Percentiles rank a stretch among this genome's conserved stretches.
These are phyloP conservation scores for Hymenoscyphus infarciens DNA, from an alignment of 2,329 filamentous ascomycete genomes.

Conservation along the genomic window DNA sequence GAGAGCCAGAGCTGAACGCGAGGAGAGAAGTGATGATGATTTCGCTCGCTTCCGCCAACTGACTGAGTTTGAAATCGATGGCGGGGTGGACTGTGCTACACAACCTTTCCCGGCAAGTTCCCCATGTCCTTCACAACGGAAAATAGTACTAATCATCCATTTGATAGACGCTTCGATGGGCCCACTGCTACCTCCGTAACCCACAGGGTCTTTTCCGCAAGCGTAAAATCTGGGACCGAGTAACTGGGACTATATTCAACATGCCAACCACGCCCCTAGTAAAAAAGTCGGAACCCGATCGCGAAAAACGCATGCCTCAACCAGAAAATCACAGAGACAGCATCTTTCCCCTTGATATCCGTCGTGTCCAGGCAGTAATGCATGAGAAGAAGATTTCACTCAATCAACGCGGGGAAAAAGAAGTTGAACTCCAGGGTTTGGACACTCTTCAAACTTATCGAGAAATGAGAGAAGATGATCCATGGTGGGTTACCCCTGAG, in stretches of 20 bases:
- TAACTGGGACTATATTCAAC: conserved; percentile 32
- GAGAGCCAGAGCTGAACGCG: background rate
- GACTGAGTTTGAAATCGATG: conserved; percentile 23
- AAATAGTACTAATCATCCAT: background rate
- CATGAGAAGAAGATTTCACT: background rate
- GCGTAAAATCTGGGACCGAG: conserved; percentile 30
- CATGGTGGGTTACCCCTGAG: conserved; percentile 27
- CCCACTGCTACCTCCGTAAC: conserved; percentile 20
- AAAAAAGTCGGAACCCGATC: conserved; percentile 8
- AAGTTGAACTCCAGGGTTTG: conserved; percentile 10
- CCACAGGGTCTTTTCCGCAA: conserved; percentile 7
- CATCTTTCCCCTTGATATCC: conserved; percentile 31
- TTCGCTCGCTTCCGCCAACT: background rate
- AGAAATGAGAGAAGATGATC: conserved; percentile 21
- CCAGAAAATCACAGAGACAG: conserved; percentile 9
- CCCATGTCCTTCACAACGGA: background rate
- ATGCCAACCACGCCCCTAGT: conserved; percentile 24
- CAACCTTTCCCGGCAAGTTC: conserved; percentile 29
- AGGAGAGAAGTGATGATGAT: background rate
- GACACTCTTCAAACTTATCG: conserved; percentile 11
- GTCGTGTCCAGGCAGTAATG: conserved; percentile 15
- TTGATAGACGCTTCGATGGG: conserved; percentile 1
- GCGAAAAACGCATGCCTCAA: conserved; percentile 8
- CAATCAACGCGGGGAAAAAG: conserved; percentile 7
- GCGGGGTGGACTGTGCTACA: conserved; percentile 32